phyloP scores from a whole-genome alignment of 2,329 filamentous ascomycete genomes.

The Orbilia oligospora region DNA sequence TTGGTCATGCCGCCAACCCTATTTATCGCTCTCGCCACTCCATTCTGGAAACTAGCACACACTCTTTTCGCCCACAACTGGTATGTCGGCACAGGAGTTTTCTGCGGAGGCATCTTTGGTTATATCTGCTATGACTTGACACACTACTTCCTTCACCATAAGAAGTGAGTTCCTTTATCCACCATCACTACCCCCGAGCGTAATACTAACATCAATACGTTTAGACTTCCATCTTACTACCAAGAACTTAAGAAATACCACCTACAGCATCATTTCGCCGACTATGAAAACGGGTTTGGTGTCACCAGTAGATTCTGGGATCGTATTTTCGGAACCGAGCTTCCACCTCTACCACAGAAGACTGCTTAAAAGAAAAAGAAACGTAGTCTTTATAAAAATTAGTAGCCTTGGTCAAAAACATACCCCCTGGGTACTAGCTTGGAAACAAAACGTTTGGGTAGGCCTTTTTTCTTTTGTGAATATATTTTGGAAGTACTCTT shows the following conservation, averaged over 20 bases:
- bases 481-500: slow-evolving; percentile 39
- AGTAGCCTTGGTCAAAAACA: neutral
- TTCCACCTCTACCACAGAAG: slow-evolving; percentile 67
- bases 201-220: neutral
- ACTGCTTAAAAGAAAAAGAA: slow-evolving; percentile 38
- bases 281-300: slow-evolving; percentile 97
- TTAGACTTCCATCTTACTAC: slow-evolving; percentile 85
- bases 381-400: neutral
- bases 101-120: slow-evolving; percentile 91
- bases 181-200: neutral
- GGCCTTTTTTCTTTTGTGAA: slow-evolving; percentile 49
- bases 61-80: slow-evolving; percentile 85
- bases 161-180: slow-evolving; percentile 74
- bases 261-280: slow-evolving; percentile 95
- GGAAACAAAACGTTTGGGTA: neutral
- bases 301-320: slow-evolving; percentile 99
- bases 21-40: slow-evolving; percentile 84
- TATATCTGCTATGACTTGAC: slow-evolving; percentile 98
- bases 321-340: slow-evolving; percentile 87
- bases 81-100: slow-evolving; percentile 83
- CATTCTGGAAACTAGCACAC: slow-evolving; percentile 94
- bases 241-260: slow-evolving; percentile 97
- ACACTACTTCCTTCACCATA: slow-evolving; percentile 98
- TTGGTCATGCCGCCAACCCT: slow-evolving; percentile 96
- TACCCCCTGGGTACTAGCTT: neutral